A percentile compares a stretch with the other conserved stretches of the same genome.
phyloP scores from a whole-genome alignment of 495 filamentous ascomycete species.

The Neurospora discreta region DNA sequence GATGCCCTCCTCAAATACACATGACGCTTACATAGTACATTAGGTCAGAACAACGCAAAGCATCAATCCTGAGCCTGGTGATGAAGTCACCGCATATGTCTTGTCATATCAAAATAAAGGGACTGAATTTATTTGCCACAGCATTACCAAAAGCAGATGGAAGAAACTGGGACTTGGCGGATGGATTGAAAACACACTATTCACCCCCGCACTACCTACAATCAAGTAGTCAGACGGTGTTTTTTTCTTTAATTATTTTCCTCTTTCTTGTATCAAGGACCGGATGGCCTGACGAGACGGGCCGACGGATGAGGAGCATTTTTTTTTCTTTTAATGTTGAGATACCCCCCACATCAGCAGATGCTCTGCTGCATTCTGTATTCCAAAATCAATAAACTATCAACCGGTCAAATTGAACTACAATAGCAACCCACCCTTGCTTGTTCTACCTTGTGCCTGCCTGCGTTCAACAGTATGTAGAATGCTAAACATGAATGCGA shows the following conservation, averaged over 20 bases:
- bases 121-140: background rate
- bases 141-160: background rate
- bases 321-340: background rate
- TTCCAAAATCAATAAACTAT: background rate
- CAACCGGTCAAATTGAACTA: background rate
- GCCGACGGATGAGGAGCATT: background rate
- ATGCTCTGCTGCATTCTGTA: background rate
- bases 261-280: background rate
- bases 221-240: background rate
- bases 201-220: background rate
- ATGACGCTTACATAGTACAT: background rate
- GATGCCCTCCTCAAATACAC: background rate
- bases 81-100: background rate
- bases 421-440: background rate
- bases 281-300: background rate
- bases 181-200: background rate
- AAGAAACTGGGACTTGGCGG: background rate
- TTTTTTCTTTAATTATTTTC: background rate
- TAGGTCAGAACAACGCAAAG: background rate
- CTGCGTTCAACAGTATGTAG: background rate
- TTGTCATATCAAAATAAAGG: background rate
- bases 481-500: background rate
- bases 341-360: background rate
- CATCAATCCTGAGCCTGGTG: background rate
- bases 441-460: background rate